phyloP scores from a whole-genome alignment of 2,329 filamentous ascomycete species.

The Hymenoscyphus infarciens region DNA sequence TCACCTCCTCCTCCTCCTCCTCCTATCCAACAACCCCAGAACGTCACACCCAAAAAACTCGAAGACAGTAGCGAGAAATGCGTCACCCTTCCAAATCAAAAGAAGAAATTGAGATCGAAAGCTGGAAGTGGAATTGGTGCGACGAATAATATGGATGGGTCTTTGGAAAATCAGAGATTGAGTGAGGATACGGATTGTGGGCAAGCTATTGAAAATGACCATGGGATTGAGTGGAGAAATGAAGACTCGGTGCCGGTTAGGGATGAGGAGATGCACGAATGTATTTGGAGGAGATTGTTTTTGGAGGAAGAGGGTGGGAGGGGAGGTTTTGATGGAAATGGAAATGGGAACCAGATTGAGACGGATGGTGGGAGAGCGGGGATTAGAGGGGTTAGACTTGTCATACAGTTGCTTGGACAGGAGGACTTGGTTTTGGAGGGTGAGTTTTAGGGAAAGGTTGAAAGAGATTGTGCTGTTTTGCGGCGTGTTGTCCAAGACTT shows the following conservation, averaged over 20 bases:
- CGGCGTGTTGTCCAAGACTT: neutral
- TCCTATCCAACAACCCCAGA: no score
- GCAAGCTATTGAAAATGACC: neutral
- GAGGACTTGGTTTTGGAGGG: conserved; percentile 28
- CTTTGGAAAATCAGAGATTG: neutral
- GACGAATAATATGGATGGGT: neutral
- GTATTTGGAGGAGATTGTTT: conserved; percentile 25
- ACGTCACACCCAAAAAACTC: neutral
- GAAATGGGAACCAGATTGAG: neutral
- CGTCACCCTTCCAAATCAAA: neutral
- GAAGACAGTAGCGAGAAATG: neutral
- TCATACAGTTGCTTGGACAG: conserved; percentile 28
- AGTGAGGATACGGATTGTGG: neutral
- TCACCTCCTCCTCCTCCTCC: neutral
- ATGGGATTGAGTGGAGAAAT: neutral
- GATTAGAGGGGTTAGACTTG: conserved; percentile 19
- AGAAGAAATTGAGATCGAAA: conserved; percentile 4
- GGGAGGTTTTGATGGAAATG: no score
- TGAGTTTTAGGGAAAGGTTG: conserved; percentile 10
- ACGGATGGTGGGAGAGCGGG: conserved; percentile 4
- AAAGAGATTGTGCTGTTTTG: neutral
- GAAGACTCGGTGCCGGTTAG: neutral
- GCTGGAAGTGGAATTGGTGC: neutral
- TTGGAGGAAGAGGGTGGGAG: conserved; percentile 11
- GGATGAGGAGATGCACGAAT: conserved; percentile 22